Evolutionary conservation across 768 basidiomycete genomes (phyloP), one percentile per base, ranked within the genome.

Genomic region (Panaeolus cyanescens): DNA sequence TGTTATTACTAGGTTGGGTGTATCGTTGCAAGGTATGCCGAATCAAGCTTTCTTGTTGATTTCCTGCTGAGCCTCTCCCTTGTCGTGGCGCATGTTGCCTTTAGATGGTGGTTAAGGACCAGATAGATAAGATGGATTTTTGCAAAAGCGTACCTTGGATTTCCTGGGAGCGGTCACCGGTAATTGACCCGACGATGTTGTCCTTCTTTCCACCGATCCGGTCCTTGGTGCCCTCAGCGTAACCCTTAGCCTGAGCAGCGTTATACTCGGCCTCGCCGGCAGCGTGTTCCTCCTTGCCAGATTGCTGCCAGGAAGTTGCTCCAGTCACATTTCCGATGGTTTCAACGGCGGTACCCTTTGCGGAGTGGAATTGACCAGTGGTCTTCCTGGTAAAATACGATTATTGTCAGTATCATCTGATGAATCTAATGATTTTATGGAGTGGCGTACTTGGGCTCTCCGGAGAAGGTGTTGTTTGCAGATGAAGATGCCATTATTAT

Each of bases 51-150:
- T 65, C 63, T 78, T 76, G 71, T 88, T 88, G 39, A 80, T 25
- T 0, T 84, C 73, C 70, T 87, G 85, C 64, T 87, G 80, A 4
- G 78, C 66, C 58, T 69, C 65, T 25, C 70, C 70, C 63, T 69
- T 69, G n/a, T 71, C 68, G 12, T 62, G 63, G 28, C 73, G 79
- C 10, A 73, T 59, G 56, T 87, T 85, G 2, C 87, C 87, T 87
- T 37, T 4, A 57, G 6, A 42, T n/a, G n/a, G n/a, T 10, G 8
- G 2, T 42, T 42, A 5, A 42, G 5, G 22, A 42, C 19, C 19
- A 42, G 39, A 42, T 42, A n/a, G 1, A 22, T 19, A 42, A 1
- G 6, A 20, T 20, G 5, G 22, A 12, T 4, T 22, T 42, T 17
- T 6, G 19, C 19, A 9, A 42, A 20, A 37, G 3, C 62, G 19